Conservation (phyloP, 2,329 filamentous ascomycete genomes). For the Teratosphaeriaceae sp. region DNA sequence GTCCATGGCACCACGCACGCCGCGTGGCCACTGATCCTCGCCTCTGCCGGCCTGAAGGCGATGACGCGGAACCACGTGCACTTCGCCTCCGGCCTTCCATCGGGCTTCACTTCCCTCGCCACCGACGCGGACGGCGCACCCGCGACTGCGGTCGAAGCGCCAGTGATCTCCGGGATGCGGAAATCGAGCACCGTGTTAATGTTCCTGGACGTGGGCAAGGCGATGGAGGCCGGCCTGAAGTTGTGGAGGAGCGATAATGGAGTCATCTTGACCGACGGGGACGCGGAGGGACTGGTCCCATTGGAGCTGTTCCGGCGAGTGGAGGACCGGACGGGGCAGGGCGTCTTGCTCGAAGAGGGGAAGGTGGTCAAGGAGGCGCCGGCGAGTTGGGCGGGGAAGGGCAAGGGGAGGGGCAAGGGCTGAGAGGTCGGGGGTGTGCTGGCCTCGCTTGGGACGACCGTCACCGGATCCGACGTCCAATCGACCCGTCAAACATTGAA, state of each 20-base stretch:
- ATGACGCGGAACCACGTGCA: constrained; percentile 90
- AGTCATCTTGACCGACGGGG: constrained; percentile 40
- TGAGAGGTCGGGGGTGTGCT: too few species aligned
- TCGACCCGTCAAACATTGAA: too few species aligned
- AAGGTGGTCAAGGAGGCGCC: constrained; percentile 62
- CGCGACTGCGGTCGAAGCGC: constrained; percentile 40
- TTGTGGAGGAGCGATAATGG: constrained; percentile 50
- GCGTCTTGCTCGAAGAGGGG: constrained; percentile 65
- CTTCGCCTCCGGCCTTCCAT: constrained; percentile 68
- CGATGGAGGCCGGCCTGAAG: constrained; percentile 64
- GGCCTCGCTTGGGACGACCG: too few species aligned
- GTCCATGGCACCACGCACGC: constrained; percentile 87
- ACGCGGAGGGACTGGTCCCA: constrained; percentile 56
- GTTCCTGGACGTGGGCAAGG: constrained; percentile 72
- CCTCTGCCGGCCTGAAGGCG: constrained; percentile 66
- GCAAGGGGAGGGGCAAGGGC: constrained; percentile 31
- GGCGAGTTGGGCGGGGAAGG: constrained; percentile 40
- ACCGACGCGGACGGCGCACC: constrained; percentile 20
- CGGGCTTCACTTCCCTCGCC: constrained; percentile 34
- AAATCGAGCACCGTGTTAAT: constrained; percentile 57
- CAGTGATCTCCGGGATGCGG: constrained; percentile 51
- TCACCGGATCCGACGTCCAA: too few species aligned
- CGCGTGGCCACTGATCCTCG: constrained; percentile 68
- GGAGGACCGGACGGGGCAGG: constrained; percentile 52
- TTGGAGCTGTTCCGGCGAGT: constrained; percentile 66